Evolutionary conservation across 148 eudicot genomes (phyloP), one percentile per base, ranked within the genome.

Genomic region (Cornus controversa): DNA sequence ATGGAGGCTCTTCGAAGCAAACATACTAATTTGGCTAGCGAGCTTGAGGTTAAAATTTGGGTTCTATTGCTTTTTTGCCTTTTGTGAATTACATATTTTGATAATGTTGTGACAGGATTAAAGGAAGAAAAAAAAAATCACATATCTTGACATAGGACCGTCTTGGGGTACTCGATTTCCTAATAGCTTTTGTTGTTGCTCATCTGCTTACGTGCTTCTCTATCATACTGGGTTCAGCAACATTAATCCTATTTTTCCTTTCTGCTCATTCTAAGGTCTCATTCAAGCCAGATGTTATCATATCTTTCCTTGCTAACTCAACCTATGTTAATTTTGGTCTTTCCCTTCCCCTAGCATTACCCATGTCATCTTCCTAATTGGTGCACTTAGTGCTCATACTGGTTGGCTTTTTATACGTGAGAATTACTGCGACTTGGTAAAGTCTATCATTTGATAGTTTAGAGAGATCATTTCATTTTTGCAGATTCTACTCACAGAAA

Each of bases 1-100:
- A 96, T 96, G 99, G 99, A 96, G 88, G 90, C 99, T 77, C 95
- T 96, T 66, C 87, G 98, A 85, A 93, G 98, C 92, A 96, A 96
- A 79, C 99, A 96, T 88, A 84, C 90, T 70, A 96, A 96, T 89
- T 90, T 96, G 83, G 98, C 99, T 67, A 84, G 97, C 64, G 99
- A 96, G 83, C 99, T 96, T 77, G 98, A 95, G 98, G 98, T 91
- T 69, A 45, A 23, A 58, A 13, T 16, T 67, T 68, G 45, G 45
- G 8, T 40, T 40, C 45, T 42, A 47, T 78, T 37, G 10, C 10
- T 27, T 40, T 75, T 69, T 13, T n/a, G n/a, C 2, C 16, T 60
- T 5, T 22, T 16, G 3, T 18, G 24, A 60, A 18, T 60, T 22
- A 60, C 23, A 18, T 60, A 18, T 60, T 13, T 54, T 5, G 24